Evolutionary conservation across 2,329 filamentous ascomycete genomes (phyloP).

Genomic region (Elsinoe arachidis): DNA sequence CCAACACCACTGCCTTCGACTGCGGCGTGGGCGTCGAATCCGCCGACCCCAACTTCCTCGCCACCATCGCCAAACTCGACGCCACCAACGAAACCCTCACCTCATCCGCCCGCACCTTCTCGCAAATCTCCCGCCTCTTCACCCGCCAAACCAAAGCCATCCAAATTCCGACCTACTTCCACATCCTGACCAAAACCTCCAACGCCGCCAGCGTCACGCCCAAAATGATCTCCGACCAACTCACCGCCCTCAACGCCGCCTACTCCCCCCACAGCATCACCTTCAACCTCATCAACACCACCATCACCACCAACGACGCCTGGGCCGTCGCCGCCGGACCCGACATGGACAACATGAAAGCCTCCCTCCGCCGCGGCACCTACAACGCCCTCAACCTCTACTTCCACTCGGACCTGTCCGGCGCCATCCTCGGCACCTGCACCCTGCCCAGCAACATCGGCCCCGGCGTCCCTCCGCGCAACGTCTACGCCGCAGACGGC

Average conservation of each 20-base stretch:
- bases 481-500: constrained; percentile 43
- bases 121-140: constrained; percentile 19
- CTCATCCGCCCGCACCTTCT: constrained; percentile 19
- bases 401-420: constrained; percentile 47
- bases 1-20: constrained; percentile 30
- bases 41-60: constrained; percentile 32
- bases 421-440: constrained; percentile 46
- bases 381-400: constrained; percentile 51
- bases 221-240: constrained; percentile 32
- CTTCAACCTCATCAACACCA: constrained; percentile 43
- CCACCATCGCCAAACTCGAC: constrained; percentile 30
- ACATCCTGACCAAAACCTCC: constrained; percentile 34
- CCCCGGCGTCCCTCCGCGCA: constrained; percentile 29
- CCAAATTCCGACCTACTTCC: constrained; percentile 36
- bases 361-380: constrained; percentile 43
- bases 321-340: constrained; percentile 44
- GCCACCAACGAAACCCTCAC: constrained; percentile 19
- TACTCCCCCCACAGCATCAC: constrained; percentile 44
- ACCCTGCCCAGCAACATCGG: constrained; percentile 38
- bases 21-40: constrained; percentile 32
- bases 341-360: constrained; percentile 45
- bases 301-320: constrained; percentile 44
- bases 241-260: constrained; percentile 32
- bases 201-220: constrained; percentile 33
- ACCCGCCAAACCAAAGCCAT: constrained; percentile 23